Evolutionary conservation across 1,284 basidiomycete genomes (phyloP), one percentile per base, ranked within the genome.

Genomic region (Puccinia polysora): DNA sequence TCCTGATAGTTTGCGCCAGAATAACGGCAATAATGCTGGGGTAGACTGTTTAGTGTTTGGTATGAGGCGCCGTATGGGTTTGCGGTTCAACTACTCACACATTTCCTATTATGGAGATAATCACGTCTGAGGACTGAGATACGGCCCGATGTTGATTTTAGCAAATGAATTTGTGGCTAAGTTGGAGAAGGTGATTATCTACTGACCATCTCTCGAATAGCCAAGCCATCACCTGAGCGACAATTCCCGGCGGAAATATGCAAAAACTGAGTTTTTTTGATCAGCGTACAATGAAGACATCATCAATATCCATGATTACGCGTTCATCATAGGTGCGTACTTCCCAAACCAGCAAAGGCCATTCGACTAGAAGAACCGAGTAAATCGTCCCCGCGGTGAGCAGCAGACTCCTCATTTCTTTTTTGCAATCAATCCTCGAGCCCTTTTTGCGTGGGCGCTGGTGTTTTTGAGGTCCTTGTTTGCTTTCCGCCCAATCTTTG

Each of bases 191-290:
- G 32, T 40, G 1, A 38, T 55, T 23, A 55, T 52, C 15, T 20
- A 69, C 67, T 18, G 10, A 69, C 67, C 67, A 69, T 69, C 30
- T 69, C 67, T 45, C 67, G 67, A 47, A 69, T 60, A 28, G 45
- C 56, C 15, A 60, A 28, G 18, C 56, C 67, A 49, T 69, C 67
- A 20, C 55, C 56, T 32, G 67, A 69, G 8, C 43, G 55, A 28
- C 67, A 69, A 32, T 69, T 56, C 1, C 67, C 67, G 60, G 67
- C 28, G 18, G 67, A 69, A 36, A 69, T 69, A 45, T 69, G 67
- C 55, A 69, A 34, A 52, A 58, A 69, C 67, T 69, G 40, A 43
- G 34, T 47, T 34, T 30, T 64, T 23, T 14, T 20, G 23, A 30
- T 60, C 1, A 30, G 15, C 18, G 43, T n/a, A 36, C 4, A 20